These are phyloP conservation scores for Odontarrhena argentea DNA, from an alignment of 345 rosid species.

Conservation along the genomic window DNA sequence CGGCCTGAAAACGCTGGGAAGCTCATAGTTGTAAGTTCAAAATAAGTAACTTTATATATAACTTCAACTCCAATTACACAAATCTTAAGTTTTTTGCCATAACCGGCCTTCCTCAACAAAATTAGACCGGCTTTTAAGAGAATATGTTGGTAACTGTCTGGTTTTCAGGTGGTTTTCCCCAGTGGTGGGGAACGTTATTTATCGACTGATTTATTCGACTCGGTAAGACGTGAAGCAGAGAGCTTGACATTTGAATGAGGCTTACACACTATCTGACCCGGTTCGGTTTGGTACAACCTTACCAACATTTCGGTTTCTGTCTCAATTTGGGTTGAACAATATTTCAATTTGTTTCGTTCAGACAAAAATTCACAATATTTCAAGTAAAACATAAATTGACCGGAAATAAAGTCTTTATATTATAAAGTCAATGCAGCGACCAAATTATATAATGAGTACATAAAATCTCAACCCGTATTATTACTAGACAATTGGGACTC, in stretches of 20 bases:
- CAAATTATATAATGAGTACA: neutral
- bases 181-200: slow-evolving; percentile 82
- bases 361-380: too few relatives aligned
- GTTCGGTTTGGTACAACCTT: neutral
- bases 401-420: too few relatives aligned
- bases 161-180: slow-evolving; percentile 55
- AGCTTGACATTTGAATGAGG: slow-evolving; percentile 50
- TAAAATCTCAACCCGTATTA: neutral
- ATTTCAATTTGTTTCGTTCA: too few relatives aligned
- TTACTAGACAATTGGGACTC: neutral
- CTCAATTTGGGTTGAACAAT: too few relatives aligned
- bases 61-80: neutral
- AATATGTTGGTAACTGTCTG: slow-evolving; percentile 2
- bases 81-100: neutral
- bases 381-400: too few relatives aligned
- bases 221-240: slow-evolving; percentile 55
- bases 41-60: neutral
- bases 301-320: neutral
- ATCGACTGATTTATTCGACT: slow-evolving; percentile 58
- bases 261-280: neutral
- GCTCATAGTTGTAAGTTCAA: slow-evolving; percentile 60
- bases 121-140: neutral
- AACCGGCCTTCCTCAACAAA: slow-evolving; percentile 7
- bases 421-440: too few relatives aligned
- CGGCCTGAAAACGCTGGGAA: slow-evolving; percentile 69